Base-by-base conservation (phyloP, 768 basidiomycete genomes). In the Astraeus odoratus region DNA sequence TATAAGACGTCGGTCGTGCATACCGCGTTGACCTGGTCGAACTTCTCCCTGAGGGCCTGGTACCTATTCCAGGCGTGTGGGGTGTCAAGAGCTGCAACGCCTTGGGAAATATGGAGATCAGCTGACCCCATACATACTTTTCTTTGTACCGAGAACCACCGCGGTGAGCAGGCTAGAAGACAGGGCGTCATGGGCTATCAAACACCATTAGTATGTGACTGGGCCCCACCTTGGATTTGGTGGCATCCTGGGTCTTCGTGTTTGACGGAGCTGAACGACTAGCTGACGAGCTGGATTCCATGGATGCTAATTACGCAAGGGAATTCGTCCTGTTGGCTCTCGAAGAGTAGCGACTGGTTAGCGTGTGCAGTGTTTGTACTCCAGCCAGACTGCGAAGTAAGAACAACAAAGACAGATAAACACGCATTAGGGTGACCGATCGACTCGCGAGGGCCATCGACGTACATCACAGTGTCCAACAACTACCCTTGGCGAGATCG, bases 11-110 rank as follows among this genome's bases (percentile, higher is more conserved):
- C 23, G 34, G 8, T 16, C 13, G 24, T 5, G 23, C 65, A 31
- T 48, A 66, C 63, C 31, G 53, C 39, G n/a, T 22, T 65, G 43
- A 64, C 63, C 35, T 60, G 59, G 37, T 66, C 63, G 29, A 55
- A 64, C 38, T 54, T 61, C 57, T 66, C 64, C 15, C 60, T 58
- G 4, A 64, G 52, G 4, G 43, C 20, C 18, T 66, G 63, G 27
- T 60, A 64, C 43, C 63, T 64, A 18, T 3, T 18, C 25, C 9
- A 7, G 5, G 9, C 26, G 18, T 49, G 20, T 2, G 2, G 33
- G 34, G 7, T 1, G 3, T 8, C 37, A 15, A 24, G 16, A 5
- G 22, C 19, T 18, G 30, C 39, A 3, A 16, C 19, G 13, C 3
- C 2, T 2, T 12, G 15, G n/a, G 1, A 8, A 16, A 12, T 6